These are phyloP conservation scores for Helichrysum umbraculigerum DNA, from an alignment of 129 eudicot genomes.

Conservation along the genomic window DNA sequence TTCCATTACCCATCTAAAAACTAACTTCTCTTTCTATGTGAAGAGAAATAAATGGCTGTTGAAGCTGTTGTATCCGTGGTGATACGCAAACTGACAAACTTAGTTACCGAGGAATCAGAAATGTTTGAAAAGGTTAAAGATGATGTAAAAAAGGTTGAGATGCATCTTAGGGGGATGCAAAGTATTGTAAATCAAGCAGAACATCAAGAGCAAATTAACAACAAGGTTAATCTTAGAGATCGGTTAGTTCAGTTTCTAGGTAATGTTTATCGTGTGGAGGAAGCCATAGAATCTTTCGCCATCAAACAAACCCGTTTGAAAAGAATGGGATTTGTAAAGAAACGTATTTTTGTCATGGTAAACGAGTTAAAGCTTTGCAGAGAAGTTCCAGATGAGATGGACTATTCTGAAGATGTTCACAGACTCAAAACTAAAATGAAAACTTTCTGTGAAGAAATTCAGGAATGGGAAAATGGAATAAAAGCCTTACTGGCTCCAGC, in stretches of 20 bases:
- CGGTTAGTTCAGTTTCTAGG: slow-evolving; percentile 12
- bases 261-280: slow-evolving; percentile 18
- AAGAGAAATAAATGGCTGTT: slow-evolving; percentile 24
- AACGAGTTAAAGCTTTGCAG: slow-evolving; percentile 34
- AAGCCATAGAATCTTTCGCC: slow-evolving; percentile 31
- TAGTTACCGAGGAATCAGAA: slow-evolving; percentile 20
- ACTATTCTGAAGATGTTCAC: not conserved
- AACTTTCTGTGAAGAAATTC: slow-evolving; percentile 19
- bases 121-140: slow-evolving; percentile 23
- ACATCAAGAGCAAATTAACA: slow-evolving; percentile 26
- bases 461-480: slow-evolving; percentile 17
- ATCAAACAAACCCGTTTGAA: slow-evolving; percentile 22
- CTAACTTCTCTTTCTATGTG: not conserved
- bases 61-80: slow-evolving; percentile 33
- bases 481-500: slow-evolving; percentile 21
- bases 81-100: slow-evolving; percentile 24
- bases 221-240: slow-evolving; percentile 11
- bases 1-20: not conserved
- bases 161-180: slow-evolving; percentile 16
- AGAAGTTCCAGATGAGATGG: slow-evolving; percentile 22
- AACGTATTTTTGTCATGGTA: slow-evolving; percentile 4
- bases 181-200: slow-evolving; percentile 19
- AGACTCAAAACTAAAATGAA: slow-evolving; percentile 26
- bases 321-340: slow-evolving; percentile 28
- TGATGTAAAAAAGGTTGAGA: slow-evolving; percentile 23